These are phyloP conservation scores for Erigeron canadensis DNA, from an alignment of 129 eudicot species.

Conservation along the genomic window DNA sequence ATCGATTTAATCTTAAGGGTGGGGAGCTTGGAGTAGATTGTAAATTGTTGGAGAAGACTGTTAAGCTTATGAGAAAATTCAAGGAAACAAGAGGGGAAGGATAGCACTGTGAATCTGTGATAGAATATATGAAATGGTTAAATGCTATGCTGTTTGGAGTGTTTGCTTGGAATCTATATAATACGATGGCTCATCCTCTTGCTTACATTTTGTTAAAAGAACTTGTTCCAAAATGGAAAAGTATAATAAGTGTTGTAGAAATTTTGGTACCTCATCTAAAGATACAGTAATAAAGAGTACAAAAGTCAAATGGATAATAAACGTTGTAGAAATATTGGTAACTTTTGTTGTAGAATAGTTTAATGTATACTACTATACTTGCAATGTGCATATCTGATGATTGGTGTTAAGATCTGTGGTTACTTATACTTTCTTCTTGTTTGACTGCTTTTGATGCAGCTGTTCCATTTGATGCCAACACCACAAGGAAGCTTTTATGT, in stretches of 20 bases:
- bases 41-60: constrained; percentile 8
- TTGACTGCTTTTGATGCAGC: constrained; percentile 39
- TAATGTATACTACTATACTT: constrained; percentile 10
- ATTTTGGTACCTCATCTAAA: background rate
- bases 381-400: constrained; percentile 2
- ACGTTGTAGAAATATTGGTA: too few species aligned
- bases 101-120: background rate
- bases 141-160: constrained; percentile 1
- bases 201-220: background rate
- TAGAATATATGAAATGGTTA: constrained; percentile 2
- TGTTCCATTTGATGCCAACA: constrained; percentile 84
- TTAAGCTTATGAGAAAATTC: constrained; percentile 5
- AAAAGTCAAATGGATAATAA: background rate
- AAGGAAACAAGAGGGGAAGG: background rate
- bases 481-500: constrained; percentile 77
- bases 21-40: constrained; percentile 5
- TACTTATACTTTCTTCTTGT: constrained; percentile 9
- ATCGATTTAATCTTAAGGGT: constrained; percentile 1
- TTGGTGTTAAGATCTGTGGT: background rate
- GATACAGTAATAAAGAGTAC: background rate
- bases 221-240: background rate
- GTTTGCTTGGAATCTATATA: background rate
- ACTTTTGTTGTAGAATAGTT: background rate
- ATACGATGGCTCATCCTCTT: background rate
- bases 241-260: background rate